phyloP scores from a whole-genome alignment of 2,329 filamentous ascomycete species.

The Keithomyces neogunnii region DNA sequence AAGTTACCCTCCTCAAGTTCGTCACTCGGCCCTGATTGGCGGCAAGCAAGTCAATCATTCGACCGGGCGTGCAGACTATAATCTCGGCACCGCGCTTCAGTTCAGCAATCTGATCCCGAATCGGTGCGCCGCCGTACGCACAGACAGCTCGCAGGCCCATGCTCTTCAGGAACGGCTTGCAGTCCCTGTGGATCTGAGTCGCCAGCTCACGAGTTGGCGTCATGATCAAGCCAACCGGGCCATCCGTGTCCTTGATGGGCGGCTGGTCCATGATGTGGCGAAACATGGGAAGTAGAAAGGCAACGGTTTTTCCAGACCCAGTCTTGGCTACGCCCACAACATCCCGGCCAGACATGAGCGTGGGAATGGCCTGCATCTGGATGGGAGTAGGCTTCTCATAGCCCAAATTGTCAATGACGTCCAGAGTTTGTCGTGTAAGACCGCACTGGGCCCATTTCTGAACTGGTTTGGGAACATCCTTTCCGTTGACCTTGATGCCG shows the following conservation, averaged over 20 bases:
- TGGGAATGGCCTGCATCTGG: slow-evolving; percentile 88
- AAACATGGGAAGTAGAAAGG: slow-evolving; percentile 94
- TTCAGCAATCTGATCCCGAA: slow-evolving; percentile 95
- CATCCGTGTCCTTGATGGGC: slow-evolving; percentile 73
- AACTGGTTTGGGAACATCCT: slow-evolving; percentile 85
- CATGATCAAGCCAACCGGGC: slow-evolving; percentile 81
- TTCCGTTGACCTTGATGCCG: slow-evolving; percentile 86
- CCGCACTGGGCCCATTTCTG: slow-evolving; percentile 97
- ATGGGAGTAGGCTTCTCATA: slow-evolving; percentile 90
- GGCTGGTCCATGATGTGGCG: slow-evolving; percentile 93
- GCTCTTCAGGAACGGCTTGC: slow-evolving; percentile 86
- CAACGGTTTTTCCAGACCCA: slow-evolving; percentile 93
- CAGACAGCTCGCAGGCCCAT: slow-evolving; percentile 80
- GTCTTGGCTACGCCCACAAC: slow-evolving; percentile 96
- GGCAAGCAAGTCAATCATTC: slow-evolving; percentile 89
- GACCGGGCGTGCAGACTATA: slow-evolving; percentile 87
- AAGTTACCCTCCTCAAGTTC: slow-evolving; percentile 80
- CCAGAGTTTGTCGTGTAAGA: slow-evolving; percentile 74
- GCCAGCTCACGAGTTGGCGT: slow-evolving; percentile 91
- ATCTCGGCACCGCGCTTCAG: slow-evolving; percentile 93
- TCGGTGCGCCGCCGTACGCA: slow-evolving; percentile 89
- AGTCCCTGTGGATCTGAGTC: slow-evolving; percentile 87
- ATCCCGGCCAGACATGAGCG: slow-evolving; percentile 92
- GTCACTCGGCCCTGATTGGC: slow-evolving; percentile 93
- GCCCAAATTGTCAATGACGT: slow-evolving; percentile 72